Evolutionary conservation across 768 basidiomycete species (phyloP).

Genomic region (Cystofilobasidium ferigula): DNA sequence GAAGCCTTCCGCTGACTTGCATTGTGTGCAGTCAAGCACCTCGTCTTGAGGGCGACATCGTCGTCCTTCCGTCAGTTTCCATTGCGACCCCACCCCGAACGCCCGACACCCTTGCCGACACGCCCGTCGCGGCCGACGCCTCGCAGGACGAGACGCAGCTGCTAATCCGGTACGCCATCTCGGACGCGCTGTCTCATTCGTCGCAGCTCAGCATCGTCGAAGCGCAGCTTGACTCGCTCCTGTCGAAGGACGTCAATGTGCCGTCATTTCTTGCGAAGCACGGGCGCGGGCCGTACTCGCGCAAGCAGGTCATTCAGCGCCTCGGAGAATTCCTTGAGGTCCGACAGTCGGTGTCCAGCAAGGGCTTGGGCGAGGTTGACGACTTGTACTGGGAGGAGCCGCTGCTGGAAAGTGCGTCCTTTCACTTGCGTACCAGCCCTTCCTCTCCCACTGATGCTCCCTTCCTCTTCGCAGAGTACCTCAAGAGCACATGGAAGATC

Average conservation of each 20-base stretch:
- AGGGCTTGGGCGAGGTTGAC: neutral
- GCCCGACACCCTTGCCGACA: neutral
- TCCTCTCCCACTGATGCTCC: neutral
- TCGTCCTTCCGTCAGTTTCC: neutral
- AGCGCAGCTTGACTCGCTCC: neutral
- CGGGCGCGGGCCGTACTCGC: neutral
- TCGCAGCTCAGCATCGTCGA: neutral
- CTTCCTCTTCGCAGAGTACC: neutral
- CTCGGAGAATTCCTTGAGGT: conserved; percentile 2
- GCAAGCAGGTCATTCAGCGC: conserved; percentile 4
- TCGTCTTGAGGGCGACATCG: neutral
- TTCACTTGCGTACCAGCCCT: neutral
- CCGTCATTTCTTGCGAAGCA: neutral
- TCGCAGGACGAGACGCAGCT: neutral
- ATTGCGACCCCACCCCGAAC: no score
- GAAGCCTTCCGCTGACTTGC: neutral
- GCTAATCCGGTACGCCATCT: conserved; percentile 4
- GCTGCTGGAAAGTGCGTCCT: neutral
- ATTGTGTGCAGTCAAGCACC: neutral
- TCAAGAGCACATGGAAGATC: neutral
- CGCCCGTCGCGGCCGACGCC: neutral
- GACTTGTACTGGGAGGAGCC: conserved; percentile 15
- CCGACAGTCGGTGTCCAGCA: neutral
- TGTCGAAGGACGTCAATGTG: neutral
- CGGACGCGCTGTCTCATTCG: conserved; percentile 3